Base-by-base conservation (phyloP, 2,329 filamentous ascomycete species). In the Botrytis porri region DNA sequence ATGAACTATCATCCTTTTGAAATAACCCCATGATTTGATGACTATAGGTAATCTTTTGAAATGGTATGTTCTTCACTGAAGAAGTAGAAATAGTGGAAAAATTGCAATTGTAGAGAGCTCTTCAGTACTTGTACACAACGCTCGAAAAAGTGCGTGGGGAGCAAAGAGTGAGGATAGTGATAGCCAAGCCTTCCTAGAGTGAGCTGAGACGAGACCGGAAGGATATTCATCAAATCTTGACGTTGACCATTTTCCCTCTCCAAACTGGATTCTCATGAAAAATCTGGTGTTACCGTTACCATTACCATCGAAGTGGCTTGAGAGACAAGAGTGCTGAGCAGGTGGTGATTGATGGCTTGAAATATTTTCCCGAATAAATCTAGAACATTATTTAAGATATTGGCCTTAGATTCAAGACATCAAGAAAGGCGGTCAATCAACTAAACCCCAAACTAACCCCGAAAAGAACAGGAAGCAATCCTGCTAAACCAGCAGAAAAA, bases 251-350 rank as follows among this genome's bases (percentile, higher is more conserved):
- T 39, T 35, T 29, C 16, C 25, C 45, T 8, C 14, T 35, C 16
- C 39, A 20, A 67, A 39, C 45, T 39, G 64, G 25, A 67, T 32
- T 32, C 16, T 9, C 48, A 29, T 41, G 9, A 35, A 41, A 35
- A 39, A 67, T 67, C 25, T 54, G 35, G 45, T 67, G 64, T 54
- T 20, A 67, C 45, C 25, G 35, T 66, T 54, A 39, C 64, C 22
- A 29, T 54, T n/a, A 32, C 51, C 4, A 18, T 57, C n/a, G 37
- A 29, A 39, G 35, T 67, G 32, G 48, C 35, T 51, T 22, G 7
- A 8, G 51, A 29, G 51, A 29, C 25, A 37, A 37, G 63, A 66
- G 43, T n/a, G n/a, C n/a, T n/a, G n/a, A n/a, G n/a, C n/a, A n/a
- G n/a, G n/a, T 51, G 43, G 14, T 51, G 63, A 51, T 37, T 35